Percentiles rank a stretch among this genome's conserved stretches.
Conservation (phyloP, 495 filamentous ascomycete genomes). For the Aspergillus indologenus region DNA sequence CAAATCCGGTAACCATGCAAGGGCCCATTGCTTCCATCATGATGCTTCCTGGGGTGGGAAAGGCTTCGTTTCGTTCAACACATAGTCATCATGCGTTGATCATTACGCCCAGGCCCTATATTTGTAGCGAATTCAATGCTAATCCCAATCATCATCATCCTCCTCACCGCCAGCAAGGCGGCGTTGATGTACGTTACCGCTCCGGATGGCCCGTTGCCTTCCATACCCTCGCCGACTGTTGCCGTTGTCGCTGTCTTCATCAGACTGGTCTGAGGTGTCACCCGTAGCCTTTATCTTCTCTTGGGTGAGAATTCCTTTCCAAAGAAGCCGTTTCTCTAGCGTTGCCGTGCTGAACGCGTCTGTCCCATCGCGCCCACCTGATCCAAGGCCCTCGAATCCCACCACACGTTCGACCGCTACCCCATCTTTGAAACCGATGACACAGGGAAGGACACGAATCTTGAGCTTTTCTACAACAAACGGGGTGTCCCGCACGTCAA, state of each 20-base stretch:
- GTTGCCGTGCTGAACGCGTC: constrained; percentile 61
- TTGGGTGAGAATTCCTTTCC: constrained; percentile 55
- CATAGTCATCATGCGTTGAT: too few species aligned
- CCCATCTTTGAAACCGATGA: constrained; percentile 71
- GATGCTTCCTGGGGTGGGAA: neutral
- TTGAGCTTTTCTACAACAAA: constrained; percentile 70
- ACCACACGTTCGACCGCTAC: constrained; percentile 64
- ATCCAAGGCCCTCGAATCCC: constrained; percentile 70
- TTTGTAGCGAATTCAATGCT: constrained; percentile 19
- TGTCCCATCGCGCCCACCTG: constrained; percentile 49
- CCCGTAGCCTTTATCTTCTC: constrained; percentile 47
- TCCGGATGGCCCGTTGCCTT: constrained; percentile 53
- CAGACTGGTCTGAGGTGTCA: constrained; percentile 29
- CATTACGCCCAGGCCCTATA: neutral
- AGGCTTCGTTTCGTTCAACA: neutral
- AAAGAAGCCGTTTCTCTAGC: constrained; percentile 62
- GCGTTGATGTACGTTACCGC: constrained; percentile 20
- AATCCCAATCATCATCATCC: constrained; percentile 66
- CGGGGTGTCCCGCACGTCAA: constrained; percentile 69
- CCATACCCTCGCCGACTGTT: constrained; percentile 19
- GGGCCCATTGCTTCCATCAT: neutral
- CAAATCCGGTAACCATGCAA: neutral
- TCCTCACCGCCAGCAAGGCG: constrained; percentile 52
- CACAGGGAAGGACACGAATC: constrained; percentile 69
- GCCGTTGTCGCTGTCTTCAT: constrained; percentile 33